These are phyloP conservation scores for Tephrocybe sp. DNA, from an alignment of 768 basidiomycete species.

Conservation along the genomic window DNA sequence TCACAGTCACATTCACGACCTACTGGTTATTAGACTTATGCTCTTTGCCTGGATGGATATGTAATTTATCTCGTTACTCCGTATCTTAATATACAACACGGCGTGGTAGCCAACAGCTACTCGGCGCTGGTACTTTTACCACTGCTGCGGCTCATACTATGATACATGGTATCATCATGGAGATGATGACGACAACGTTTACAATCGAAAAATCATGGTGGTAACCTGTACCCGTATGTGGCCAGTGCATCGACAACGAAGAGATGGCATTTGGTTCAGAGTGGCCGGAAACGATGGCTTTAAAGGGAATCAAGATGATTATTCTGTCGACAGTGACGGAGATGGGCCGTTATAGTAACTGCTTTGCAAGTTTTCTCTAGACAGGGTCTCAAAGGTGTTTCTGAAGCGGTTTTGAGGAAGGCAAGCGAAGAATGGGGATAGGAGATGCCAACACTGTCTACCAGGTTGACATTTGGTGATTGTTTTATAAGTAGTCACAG, in stretches of 20 bases:
- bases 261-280: not conserved
- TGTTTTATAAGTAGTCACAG: conserved; percentile 5
- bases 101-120: not conserved
- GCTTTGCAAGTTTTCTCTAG: too few species aligned
- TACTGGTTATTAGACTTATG: conserved; percentile 61
- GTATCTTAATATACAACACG: conserved; percentile 15
- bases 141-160: not conserved
- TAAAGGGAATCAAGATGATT: conserved; percentile 8
- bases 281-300: not conserved
- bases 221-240: too few species aligned
- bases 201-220: too few species aligned
- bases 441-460: not conserved
- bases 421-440: not conserved
- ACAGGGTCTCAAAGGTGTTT: not conserved
- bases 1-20: conserved; percentile 72
- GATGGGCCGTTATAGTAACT: too few species aligned
- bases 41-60: conserved; percentile 24
- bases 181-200: not conserved
- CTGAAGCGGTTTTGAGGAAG: not conserved
- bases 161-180: not conserved
- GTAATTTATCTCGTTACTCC: conserved; percentile 34
- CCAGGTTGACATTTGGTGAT: not conserved
- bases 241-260: not conserved
- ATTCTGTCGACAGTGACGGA: not conserved
- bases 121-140: not conserved